Conservation (phyloP, 495 filamentous ascomycete genomes). For the Aspergillus sclerotioniger region DNA sequence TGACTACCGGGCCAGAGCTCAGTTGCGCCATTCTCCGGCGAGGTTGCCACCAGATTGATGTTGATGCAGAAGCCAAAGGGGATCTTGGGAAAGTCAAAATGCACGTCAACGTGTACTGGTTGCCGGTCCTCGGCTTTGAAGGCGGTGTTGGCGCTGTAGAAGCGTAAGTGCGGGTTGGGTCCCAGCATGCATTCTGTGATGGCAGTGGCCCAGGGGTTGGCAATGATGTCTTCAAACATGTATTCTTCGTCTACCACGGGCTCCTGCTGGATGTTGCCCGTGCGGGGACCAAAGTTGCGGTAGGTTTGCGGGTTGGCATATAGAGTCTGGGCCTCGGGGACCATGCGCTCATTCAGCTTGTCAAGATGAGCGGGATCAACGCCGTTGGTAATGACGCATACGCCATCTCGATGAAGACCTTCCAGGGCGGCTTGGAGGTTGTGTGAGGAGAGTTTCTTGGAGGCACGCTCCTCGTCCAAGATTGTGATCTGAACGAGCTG, state of each 20-base stretch:
- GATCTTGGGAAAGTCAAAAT: slow-evolving; percentile 48
- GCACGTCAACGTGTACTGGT: slow-evolving; percentile 55
- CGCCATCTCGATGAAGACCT: slow-evolving; percentile 49
- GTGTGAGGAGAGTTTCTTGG: slow-evolving; percentile 27
- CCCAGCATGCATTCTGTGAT: slow-evolving; percentile 50
- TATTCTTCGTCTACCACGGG: slow-evolving; percentile 40
- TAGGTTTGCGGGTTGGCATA: slow-evolving; percentile 36
- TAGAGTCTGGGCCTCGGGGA: slow-evolving; percentile 45
- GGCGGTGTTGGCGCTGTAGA: slow-evolving; percentile 54
- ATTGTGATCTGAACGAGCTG: neutral
- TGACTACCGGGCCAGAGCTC: slow-evolving; percentile 48
- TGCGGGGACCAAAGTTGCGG: slow-evolving; percentile 51
- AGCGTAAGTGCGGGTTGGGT: slow-evolving; percentile 45
- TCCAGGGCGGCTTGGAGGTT: slow-evolving; percentile 51
- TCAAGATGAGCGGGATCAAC: slow-evolving; percentile 44
- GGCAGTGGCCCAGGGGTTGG: slow-evolving; percentile 49
- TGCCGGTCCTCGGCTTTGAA: slow-evolving; percentile 42
- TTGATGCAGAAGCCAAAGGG: slow-evolving; percentile 25
- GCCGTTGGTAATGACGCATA: slow-evolving; percentile 51
- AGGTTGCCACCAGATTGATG: slow-evolving; percentile 25
- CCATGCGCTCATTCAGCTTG: slow-evolving; percentile 50
- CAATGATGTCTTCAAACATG: slow-evolving; percentile 41
- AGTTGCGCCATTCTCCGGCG: slow-evolving; percentile 38
- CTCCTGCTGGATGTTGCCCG: slow-evolving; percentile 56
- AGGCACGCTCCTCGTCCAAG: neutral